Base-by-base conservation (phyloP, 2,329 filamentous ascomycete species). In the Hymenoscyphus albidus region DNA sequence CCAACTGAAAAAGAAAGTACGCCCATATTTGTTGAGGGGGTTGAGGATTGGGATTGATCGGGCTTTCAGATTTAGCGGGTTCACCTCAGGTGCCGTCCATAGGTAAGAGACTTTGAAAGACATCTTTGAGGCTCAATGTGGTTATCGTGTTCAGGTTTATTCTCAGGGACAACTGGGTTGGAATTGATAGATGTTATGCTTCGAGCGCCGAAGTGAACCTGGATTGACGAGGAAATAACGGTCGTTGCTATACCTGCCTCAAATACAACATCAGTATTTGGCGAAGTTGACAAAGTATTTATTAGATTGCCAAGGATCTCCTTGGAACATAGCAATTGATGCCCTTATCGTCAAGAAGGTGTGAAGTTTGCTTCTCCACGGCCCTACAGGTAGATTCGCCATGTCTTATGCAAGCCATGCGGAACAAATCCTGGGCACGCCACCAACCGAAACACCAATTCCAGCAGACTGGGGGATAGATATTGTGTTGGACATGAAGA, bases 1-100 rank as follows among this genome's bases (percentile, higher is more conserved):
- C 86, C 90, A 94, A 1, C 89, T 90, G 79, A 96, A 95, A 81
- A 93, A 92, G 77, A 95, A 96, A 0, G 94, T 91, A 5, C 91
- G 85, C 35, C 92, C 92, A 80, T 96, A 92, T 70, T 86, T 79
- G 75, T 95, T 83, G 70, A 92, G 74, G 0, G 88, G 84, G 76
- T 96, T 96, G 69, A 96, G 79, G 32, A 91, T 76, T 0, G 92
- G 92, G 56, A 96, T 85, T 0, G 90, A 89, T 65, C 83, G 86
- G 59, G 92, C 92, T 76, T 96, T 96, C 65, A 84, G 83, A 79
- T 88, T 96, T 79, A 92, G 83, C 12, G 92, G 91, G 76, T 96
- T 95, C 40, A 65, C 61, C 57, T 63, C 64, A 22, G 64, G 64
- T 10, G 57, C 60, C 3, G 22, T 18, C 64, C 64, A 65, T 27